Conservation (phyloP, 2,329 filamentous ascomycete genomes). For the Pseudocercospora fijiensis region DNA sequence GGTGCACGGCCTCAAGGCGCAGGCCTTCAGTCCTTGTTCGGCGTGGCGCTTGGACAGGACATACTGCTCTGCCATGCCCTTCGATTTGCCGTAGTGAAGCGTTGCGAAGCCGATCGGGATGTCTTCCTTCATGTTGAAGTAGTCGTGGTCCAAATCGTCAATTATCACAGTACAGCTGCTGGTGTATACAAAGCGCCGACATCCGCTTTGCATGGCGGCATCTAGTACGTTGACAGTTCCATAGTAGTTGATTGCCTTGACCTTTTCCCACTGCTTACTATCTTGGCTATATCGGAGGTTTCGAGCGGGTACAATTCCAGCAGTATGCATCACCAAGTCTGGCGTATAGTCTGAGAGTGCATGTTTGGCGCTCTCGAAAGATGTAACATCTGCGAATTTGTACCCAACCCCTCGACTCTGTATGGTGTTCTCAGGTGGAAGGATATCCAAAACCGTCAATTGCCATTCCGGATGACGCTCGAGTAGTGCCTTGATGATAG, state of each 20-base stretch:
- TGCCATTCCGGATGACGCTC: conserved; percentile 39
- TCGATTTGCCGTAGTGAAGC: conserved; percentile 83
- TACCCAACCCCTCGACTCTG: conserved; percentile 34
- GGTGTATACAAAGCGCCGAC: conserved; percentile 85
- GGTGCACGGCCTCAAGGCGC: conserved; percentile 77
- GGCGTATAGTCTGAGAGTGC: conserved; percentile 64
- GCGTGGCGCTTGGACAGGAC: conserved; percentile 68
- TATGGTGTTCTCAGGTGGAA: conserved; percentile 31
- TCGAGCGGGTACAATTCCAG: conserved; percentile 51
- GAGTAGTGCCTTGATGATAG: conserved; percentile 43
- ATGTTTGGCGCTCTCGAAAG: conserved; percentile 36
- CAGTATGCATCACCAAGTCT: conserved; percentile 87
- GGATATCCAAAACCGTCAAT: conserved; percentile 45
- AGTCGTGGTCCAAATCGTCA: conserved; percentile 70
- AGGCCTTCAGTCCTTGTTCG: conserved; percentile 41
- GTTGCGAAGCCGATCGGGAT: conserved; percentile 71
- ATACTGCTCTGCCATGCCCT: conserved; percentile 78
- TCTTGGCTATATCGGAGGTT: conserved; percentile 42
- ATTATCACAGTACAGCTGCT: conserved; percentile 84
- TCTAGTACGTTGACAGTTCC: conserved; percentile 77
- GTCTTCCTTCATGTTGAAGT: conserved; percentile 78
- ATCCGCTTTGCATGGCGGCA: conserved; percentile 66
- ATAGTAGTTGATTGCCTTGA: conserved; percentile 82
- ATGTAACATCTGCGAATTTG: conserved; percentile 44
- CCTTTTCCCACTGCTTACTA: conserved; percentile 53